phyloP scores from a whole-genome alignment of 805 yeast genomes.

The Brettanomyces nanus region DNA sequence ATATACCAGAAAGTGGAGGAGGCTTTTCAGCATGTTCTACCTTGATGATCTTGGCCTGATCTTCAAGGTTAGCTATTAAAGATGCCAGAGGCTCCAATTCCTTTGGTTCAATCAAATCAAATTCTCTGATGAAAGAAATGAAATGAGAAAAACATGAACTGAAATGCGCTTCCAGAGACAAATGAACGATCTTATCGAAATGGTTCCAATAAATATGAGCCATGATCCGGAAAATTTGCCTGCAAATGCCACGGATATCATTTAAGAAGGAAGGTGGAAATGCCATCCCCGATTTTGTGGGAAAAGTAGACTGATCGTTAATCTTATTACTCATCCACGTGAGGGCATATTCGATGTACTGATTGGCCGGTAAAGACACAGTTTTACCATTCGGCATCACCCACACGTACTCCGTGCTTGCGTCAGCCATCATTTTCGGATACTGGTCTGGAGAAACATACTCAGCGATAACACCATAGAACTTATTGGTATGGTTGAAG shows the following conservation, averaged over 20 bases:
- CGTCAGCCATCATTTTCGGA: constrained; percentile 95
- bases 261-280: constrained; percentile 80
- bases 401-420: constrained; percentile 87
- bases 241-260: constrained; percentile 77
- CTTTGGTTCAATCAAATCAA: constrained; percentile 65
- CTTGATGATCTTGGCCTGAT: constrained; percentile 67
- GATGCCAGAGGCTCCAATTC: constrained; percentile 76
- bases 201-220: constrained; percentile 95
- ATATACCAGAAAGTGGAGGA: background rate
- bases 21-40: constrained; percentile 6
- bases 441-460: constrained; percentile 83
- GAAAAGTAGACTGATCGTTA: constrained; percentile 84
- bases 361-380: constrained; percentile 82
- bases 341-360: constrained; percentile 85
- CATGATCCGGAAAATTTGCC: constrained; percentile 91
- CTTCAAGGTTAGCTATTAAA: constrained; percentile 71
- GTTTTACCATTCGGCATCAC: constrained; percentile 63
- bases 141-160: constrained; percentile 95
- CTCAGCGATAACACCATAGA: constrained; percentile 85
- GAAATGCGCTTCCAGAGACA: constrained; percentile 95
- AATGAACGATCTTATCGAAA: constrained; percentile 86
- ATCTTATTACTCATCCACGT: constrained; percentile 85
- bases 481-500: constrained; percentile 76
- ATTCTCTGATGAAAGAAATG: constrained; percentile 78
- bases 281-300: constrained; percentile 82